Evolutionary conservation across 1,284 basidiomycete species (phyloP).

Genomic region (Puccinia novopanici): DNA sequence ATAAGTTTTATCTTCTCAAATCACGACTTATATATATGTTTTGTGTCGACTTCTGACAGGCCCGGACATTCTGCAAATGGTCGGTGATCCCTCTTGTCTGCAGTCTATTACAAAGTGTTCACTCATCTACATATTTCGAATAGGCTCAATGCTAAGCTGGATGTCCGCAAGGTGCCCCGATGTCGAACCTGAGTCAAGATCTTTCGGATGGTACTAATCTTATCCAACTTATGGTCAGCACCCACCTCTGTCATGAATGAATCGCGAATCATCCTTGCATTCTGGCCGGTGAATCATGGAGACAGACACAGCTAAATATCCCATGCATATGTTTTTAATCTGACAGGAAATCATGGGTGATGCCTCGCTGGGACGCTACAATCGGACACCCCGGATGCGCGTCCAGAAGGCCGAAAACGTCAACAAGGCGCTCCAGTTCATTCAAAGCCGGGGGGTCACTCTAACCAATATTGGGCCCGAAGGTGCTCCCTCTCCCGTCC

Average conservation of each 20-base stretch:
- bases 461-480: conserved; percentile 96
- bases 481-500: conserved; percentile 63
- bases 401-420: conserved; percentile 98
- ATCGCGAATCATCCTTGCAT: conserved; percentile 79
- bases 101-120: not conserved
- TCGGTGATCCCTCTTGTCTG: conserved; percentile 56
- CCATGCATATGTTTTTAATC: not conserved
- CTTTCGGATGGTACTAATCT: conserved; percentile 91
- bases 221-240: conserved; percentile 65
- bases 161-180: conserved; percentile 81
- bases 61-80: conserved; percentile 82
- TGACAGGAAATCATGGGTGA: conserved; percentile 65
- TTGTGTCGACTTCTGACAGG: not conserved
- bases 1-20: not conserved
- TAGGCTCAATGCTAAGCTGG: conserved; percentile 92
- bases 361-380: conserved; percentile 84
- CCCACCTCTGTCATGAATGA: not conserved
- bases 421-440: conserved; percentile 92
- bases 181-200: conserved; percentile 85
- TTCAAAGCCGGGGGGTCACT: conserved; percentile 88
- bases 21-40: not conserved
- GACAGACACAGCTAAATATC: not conserved
- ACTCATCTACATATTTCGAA: not conserved
- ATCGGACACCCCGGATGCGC: conserved; percentile 82
- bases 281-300: conserved; percentile 34